A percentile compares a stretch with the other conserved stretches of the same genome.
Conservation (phyloP, 192 early-diverging fungal species). For the Cetraspora pellucida region DNA sequence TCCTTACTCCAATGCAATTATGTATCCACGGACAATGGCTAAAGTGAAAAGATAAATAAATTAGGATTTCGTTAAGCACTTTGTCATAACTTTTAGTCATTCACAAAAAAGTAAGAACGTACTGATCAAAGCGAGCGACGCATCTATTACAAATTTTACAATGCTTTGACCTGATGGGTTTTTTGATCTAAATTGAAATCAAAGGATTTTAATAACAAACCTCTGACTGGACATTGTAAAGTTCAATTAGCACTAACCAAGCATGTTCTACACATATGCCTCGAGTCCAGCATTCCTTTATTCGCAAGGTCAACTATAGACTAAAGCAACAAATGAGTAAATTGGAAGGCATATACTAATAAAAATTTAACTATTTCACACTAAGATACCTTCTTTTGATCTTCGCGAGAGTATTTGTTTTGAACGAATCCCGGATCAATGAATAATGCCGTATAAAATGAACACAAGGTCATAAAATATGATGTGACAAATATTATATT, state of each 20-base stretch:
- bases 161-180: slow-evolving; percentile 92
- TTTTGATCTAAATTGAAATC: slow-evolving; percentile 56
- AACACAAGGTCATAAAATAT: slow-evolving; percentile 66
- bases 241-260: slow-evolving; percentile 47
- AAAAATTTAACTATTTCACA: neutral
- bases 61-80: neutral
- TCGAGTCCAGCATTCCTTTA: slow-evolving; percentile 65
- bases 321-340: neutral
- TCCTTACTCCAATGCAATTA: slow-evolving; percentile 90
- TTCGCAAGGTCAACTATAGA: slow-evolving; percentile 68
- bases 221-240: neutral
- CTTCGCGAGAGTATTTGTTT: slow-evolving; percentile 47
- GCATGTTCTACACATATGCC: slow-evolving; percentile 88
- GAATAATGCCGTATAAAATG: slow-evolving; percentile 74
- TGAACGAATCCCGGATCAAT: slow-evolving; percentile 82
- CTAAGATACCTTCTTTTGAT: slow-evolving; percentile 43
- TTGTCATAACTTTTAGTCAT: neutral
- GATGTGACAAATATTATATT: slow-evolving; percentile 70
- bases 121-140: slow-evolving; percentile 93
- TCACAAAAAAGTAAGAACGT: slow-evolving; percentile 34
- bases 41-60: neutral
- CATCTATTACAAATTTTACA: slow-evolving; percentile 92
- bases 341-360: neutral
- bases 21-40: slow-evolving; percentile 96
- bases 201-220: neutral